Percentiles rank a stretch among this genome's conserved stretches.
Evolutionary conservation across 345 rosid genomes (phyloP).

Genomic region (Angophora floribunda): DNA sequence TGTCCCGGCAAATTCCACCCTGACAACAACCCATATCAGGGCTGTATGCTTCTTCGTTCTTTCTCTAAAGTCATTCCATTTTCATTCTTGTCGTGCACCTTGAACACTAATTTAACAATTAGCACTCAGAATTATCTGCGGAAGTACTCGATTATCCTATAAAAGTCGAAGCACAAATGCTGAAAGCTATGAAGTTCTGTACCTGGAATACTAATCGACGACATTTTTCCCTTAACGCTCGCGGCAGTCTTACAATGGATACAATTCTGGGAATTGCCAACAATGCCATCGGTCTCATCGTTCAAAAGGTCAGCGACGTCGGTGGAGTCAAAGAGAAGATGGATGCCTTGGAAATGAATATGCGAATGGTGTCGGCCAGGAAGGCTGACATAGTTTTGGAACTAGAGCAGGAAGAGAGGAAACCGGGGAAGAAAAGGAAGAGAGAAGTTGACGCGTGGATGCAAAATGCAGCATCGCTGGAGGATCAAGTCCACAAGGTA

Average conservation of each 20-base stretch:
- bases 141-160: neutral
- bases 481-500: neutral
- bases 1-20: neutral
- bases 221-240: neutral
- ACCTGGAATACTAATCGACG: neutral
- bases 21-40: neutral
- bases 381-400: neutral
- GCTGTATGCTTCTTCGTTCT: neutral
- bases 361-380: neutral
- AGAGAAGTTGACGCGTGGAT: neutral
- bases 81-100: neutral
- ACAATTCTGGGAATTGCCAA: neutral
- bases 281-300: neutral
- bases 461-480: neutral
- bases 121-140: neutral
- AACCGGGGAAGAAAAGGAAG: neutral
- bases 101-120: neutral
- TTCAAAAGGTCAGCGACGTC: neutral
- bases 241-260: neutral
- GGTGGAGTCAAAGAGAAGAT: neutral
- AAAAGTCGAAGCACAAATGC: neutral
- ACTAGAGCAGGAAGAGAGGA: neutral
- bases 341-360: neutral
- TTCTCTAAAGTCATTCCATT: neutral
- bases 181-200: neutral